Evolutionary conservation across 495 filamentous ascomycete species (phyloP), one percentile per base, ranked within the genome.

Genomic region (Neurospora sp.): DNA sequence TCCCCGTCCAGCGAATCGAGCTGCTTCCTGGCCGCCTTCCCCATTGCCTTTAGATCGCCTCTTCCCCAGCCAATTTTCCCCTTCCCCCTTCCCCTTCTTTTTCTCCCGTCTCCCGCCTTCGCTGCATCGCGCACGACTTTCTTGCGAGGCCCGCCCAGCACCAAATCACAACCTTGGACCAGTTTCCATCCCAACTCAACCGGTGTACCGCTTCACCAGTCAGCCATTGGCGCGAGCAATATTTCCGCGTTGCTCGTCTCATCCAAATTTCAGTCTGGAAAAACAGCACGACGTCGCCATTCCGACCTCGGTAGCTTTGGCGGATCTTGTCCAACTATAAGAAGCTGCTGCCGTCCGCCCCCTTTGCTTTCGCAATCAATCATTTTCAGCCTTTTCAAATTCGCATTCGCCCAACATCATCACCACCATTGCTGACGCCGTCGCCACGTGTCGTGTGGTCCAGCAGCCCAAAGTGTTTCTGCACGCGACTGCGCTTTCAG

Each of bases 1-100:
- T 65, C 53, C 53, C 53, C 53, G 53, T 65, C 53, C 53, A 65
- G 53, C 53, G 53, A 65, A 65, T 65, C 53, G 53, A 65, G 53
- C 53, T 65, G 53, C 53, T 65, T 65, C 53, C 53, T 37, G 53
- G 53, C 53, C 53, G 53, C 65, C 68, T 69, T 68, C 53, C 75
- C 72, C 75, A 71, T 68, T 53, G 61, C 72, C 53, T 65, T 71
- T 45, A 76, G 76, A 76, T 76, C 78, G 77, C 76, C 76, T 75
- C 74, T 70, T 75, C 76, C 76, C 76, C 75, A 75, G 73, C 73
- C 70, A 74, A 78, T 76, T 77, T 77, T 76, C 76, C 75, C 74
- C 74, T 70, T 72, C 72, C 74, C 71, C 71, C 70, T 75, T 75
- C 71, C 70, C 71, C 73, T 75, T 74, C 72, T 71, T 76, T 69